phyloP scores from a whole-genome alignment of 192 early-diverging fungal species.

The Podila epicladia region DNA sequence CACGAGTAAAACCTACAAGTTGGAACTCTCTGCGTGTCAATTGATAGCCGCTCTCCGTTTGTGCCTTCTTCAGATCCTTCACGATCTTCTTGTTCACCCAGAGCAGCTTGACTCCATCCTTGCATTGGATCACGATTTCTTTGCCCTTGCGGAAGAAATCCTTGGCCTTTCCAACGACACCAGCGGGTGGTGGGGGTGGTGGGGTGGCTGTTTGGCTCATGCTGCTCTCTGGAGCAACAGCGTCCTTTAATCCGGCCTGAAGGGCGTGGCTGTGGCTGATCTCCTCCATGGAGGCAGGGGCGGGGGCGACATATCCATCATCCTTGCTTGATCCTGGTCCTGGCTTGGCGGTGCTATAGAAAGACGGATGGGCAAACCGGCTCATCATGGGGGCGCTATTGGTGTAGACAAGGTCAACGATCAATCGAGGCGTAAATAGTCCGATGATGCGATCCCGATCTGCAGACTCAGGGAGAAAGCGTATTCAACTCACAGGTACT shows the following conservation, averaged over 20 bases:
- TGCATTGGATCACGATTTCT: slow-evolving; percentile 61
- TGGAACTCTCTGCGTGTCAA: slow-evolving; percentile 58
- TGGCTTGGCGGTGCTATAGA: slow-evolving; percentile 24
- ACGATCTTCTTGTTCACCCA: slow-evolving; percentile 61
- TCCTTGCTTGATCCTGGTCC: slow-evolving; percentile 16
- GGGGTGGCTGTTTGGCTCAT: background rate
- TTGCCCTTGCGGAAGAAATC: slow-evolving; percentile 50
- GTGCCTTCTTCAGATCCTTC: slow-evolving; percentile 44
- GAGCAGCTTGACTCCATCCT: slow-evolving; percentile 61
- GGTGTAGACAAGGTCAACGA: background rate
- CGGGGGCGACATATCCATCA: slow-evolving; percentile 11
- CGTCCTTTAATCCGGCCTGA: slow-evolving; percentile 12
- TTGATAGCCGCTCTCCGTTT: slow-evolving; percentile 44
- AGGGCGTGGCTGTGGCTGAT: slow-evolving; percentile 12
- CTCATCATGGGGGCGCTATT: slow-evolving; percentile 12
- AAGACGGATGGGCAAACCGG: slow-evolving; percentile 14
- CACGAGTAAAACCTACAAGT: slow-evolving; percentile 33
- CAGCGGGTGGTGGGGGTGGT: slow-evolving; percentile 13
- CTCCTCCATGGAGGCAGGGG: slow-evolving; percentile 26
- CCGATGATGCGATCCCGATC: no score
- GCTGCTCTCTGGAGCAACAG: slow-evolving; percentile 29
- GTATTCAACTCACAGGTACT: background rate
- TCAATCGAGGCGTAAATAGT: no score
- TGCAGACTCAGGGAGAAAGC: background rate
- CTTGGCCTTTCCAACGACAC: slow-evolving; percentile 24